phyloP scores from a whole-genome alignment of 169 alveolate species.

The Sarcocystis neurona region DNA sequence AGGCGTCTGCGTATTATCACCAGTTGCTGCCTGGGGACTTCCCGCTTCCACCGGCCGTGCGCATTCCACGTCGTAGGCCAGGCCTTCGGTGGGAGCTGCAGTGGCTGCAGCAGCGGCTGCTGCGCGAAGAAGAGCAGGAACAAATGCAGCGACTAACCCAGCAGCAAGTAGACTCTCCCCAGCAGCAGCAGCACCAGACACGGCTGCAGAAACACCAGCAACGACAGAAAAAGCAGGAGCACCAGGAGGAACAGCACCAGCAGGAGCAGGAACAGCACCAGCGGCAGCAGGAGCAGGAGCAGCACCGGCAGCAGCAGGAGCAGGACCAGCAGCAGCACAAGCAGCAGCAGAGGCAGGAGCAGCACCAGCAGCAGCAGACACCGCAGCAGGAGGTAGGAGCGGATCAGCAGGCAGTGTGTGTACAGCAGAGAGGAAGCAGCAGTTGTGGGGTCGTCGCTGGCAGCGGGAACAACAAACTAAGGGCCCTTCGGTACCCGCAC shows the following conservation, averaged over 20 bases:
- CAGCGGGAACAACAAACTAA: conserved; percentile 29
- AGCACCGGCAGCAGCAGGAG: neutral
- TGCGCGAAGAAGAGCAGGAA: neutral
- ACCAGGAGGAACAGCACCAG: conserved; percentile 2
- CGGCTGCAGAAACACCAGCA: neutral
- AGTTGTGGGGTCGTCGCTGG: neutral
- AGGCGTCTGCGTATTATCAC: conserved; percentile 16
- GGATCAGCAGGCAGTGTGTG: neutral
- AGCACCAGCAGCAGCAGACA: neutral
- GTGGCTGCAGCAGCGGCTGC: neutral
- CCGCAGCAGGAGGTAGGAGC: neutral
- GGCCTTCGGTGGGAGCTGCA: conserved; percentile 21
- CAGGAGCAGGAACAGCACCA: conserved; percentile 10
- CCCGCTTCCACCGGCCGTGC: conserved; percentile 13
- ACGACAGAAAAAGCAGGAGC: conserved; percentile 11
- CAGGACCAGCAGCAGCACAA: conserved; percentile 2
- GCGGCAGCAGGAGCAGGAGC: neutral
- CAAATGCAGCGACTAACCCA: neutral
- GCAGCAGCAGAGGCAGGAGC: neutral
- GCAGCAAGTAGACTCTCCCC: conserved; percentile 33
- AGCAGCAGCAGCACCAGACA: neutral
- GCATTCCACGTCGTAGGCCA: neutral
- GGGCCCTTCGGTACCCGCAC: conserved; percentile 19
- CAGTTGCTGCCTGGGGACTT: neutral
- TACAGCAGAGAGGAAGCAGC: conserved; percentile 5